Evolutionary conservation across 768 basidiomycete species (phyloP), one percentile per base, ranked within the genome.

Genomic region (Xerocomellus dryophilus): DNA sequence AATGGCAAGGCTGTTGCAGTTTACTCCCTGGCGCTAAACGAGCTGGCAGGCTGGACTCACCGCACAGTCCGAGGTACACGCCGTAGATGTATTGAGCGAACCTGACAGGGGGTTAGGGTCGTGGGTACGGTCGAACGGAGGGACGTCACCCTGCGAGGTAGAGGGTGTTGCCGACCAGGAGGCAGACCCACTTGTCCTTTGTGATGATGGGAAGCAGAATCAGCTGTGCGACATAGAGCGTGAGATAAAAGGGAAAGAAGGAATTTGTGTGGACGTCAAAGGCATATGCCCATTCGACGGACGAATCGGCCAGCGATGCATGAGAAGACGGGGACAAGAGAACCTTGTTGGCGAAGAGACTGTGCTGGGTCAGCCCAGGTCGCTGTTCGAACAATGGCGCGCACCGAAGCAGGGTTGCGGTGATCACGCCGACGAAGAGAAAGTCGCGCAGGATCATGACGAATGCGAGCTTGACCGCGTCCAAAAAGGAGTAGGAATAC

Each of bases 181-280:
- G 78, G 66, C 93, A 96, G n/a, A 95, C 82, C 95, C 95, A 98
- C 61, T 89, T 91, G 61, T 85, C 84, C 64, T 82, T 83, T 36
- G 90, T 80, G 45, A 98, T 77, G 43, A 98, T 79, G 2, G 92
- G 88, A 2, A 91, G 81, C 11, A 98, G 78, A 58, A 95, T 84
- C 11, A 97, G 79, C 66, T 98, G 92, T 0, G 88, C 89, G 54
- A 93, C 76, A 68, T 97, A 97, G 50, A 97, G 81, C 10, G 90
- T 87, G 54, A 97, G 81, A 73, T 90, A 96, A 54, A 94, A 76
- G 18, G 94, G 94, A 72, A 98, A 96, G 78, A 98, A 98, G 4
- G 93, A 88, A 64, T 98, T 98, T 54, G 89, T 95, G 71, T 97
- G 94, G 15, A 98, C 89, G 70, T 98, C 96, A 64, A 98, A 96